Evolutionary conservation across 495 filamentous ascomycete species (phyloP).

Genomic region (Aspergillus sclerotioniger): DNA sequence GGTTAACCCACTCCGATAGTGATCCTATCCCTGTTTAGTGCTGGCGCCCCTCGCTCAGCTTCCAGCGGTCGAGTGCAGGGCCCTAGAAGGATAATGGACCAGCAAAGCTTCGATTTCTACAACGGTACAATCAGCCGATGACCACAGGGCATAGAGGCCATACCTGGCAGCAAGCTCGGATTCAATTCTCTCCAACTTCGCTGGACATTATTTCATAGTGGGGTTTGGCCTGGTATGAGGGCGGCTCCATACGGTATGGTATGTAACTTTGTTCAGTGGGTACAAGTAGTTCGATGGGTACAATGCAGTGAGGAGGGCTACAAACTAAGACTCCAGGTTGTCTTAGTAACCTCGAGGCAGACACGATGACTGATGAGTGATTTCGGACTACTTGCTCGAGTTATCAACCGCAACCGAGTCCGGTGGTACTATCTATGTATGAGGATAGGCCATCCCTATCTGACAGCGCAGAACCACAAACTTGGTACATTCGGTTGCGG

Average conservation of each 20-base stretch:
- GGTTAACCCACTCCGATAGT: conserved; percentile 15
- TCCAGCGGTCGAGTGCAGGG: not conserved
- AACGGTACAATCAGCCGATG: too few species aligned
- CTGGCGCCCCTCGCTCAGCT: conserved; percentile 9
- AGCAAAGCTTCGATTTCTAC: not conserved
- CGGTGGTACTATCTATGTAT: not conserved
- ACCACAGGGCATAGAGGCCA: too few species aligned
- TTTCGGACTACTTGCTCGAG: not conserved
- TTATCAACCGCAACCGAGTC: too few species aligned
- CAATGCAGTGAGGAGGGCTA: not conserved
- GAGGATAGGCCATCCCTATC: conserved; percentile 10
- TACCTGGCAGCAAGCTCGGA: not conserved
- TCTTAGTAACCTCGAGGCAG: not conserved
- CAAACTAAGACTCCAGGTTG: not conserved
- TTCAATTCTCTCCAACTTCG: conserved; percentile 7
- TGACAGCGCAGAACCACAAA: conserved; percentile 20
- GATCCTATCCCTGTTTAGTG: conserved; percentile 20
- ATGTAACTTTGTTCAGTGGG: conserved; percentile 20
- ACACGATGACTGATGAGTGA: too few species aligned
- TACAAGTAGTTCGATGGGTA: not conserved
- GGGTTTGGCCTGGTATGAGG: conserved; percentile 19
- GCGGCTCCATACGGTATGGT: conserved; percentile 21
- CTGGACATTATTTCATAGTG: conserved; percentile 18
- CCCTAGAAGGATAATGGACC: not conserved
- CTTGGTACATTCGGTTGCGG: conserved; percentile 21